Evolutionary conservation across 2,329 filamentous ascomycete species (phyloP), one percentile per base, ranked within the genome.

Genomic region (Bimuria novae-zelandiae): DNA sequence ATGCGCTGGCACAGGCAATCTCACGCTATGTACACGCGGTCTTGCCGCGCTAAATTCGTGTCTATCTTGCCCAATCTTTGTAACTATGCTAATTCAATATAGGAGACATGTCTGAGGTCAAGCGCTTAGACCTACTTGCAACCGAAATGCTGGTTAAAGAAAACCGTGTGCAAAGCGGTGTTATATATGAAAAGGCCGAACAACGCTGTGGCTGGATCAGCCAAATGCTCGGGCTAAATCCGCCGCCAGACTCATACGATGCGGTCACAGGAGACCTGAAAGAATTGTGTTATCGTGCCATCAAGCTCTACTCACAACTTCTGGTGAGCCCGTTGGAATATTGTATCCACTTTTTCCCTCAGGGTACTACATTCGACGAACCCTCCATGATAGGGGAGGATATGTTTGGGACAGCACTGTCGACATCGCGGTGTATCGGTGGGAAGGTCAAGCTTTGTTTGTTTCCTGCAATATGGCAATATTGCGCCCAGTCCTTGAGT

Each of bases 391-490:
- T 7, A 12, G 47, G 33, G 12, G 47, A 54, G 25, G 42, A 50
- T 17, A 4, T n/a, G 1, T 33, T 25, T 19, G 46, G 52, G n/a
- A 33, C n/a, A 4, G 4, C 40, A 16, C n/a, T 51, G 6, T n/a
- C 35, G 29, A 19, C 23, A 3, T 35, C 30, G 11, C 16, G 19
- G 4, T 51, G 47, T 39, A 35, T 35, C 5, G 41, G 35, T 7
- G 46, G 14, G 42, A 47, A 4, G 21, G 42, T 54, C 14, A 30
- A 25, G 11, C 17, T 51, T 12, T 54, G 52, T 22, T 27, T 54
- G 3, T 54, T 54, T 21, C 52, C 52, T 14, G 52, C 40, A 29
- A 47, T 47, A 21, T 47, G 44, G 44, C 44, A 47, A 29, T 47
- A 47, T 23, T 47, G 44, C 22, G 44, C 29, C 19, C 44, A 36